Base-by-base conservation (phyloP, 2,329 filamentous ascomycete genomes). In the Conoideocrella luteorostrata region DNA sequence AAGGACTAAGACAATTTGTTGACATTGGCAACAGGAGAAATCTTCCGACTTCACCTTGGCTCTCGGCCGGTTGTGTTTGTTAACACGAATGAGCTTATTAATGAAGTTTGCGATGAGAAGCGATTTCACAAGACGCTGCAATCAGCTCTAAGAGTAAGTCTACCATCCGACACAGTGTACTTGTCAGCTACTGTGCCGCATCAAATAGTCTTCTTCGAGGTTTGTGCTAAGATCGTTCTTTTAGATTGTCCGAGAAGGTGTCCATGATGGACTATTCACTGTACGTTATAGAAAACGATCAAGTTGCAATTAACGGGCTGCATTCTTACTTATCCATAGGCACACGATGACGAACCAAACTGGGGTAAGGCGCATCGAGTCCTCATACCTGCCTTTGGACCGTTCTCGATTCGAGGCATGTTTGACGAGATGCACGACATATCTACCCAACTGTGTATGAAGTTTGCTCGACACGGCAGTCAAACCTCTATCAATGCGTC, bases 361-460 rank as follows among this genome's bases (percentile, higher is more conserved):
- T 87, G 83, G 83, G 78, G 74, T 21, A 72, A 83, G 50, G 83
- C 85, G 22, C 77, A 86, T 54, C 67, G 80, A 18, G 65, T 82
- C 13, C 65, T 88, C 43, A 74, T 84, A 54, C 82, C 84, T 0
- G 82, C 81, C 3, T 86, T 88, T 57, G 83, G 83, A 0, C 84
- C 84, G 0, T 60, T 86, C 18, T 71, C 76, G 2, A 86, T 88
- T 52, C 72, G 77, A 28, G 67, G 63, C 44, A 87, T 87, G 83
- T 87, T 83, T 48, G 70, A 75, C 47, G 78, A 82, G 53, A 83
- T 83, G 79, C 71, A 81, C 49, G 83, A 86, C 51, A 78, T 86
- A 47, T 75, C 80, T 4, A 69, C 71, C 1, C 82, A 87, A 55
- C 62, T 87, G 39, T 72, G 75, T 9, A 69, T 85, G 63, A 86